Percentiles rank a stretch among this genome's conserved stretches.
Conservation (phyloP, 108 stramenopile species). For the Nannochloropsis granulata region DNA sequence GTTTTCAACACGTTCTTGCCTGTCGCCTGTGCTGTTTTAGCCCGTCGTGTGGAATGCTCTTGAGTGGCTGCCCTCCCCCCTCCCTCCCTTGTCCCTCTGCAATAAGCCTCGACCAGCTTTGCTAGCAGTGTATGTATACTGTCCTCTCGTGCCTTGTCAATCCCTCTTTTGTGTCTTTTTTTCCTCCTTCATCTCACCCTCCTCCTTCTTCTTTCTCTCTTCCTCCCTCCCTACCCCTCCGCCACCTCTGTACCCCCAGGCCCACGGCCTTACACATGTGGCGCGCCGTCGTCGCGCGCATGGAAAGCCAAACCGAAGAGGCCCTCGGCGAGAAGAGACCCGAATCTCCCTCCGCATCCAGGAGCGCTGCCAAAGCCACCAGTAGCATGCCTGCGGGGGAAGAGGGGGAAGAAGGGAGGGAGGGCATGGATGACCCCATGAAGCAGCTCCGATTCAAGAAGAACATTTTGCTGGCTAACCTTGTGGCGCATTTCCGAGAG, state of each 20-base stretch:
- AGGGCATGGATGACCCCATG: not conserved
- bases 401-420: not conserved
- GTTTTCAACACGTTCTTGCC: not conserved
- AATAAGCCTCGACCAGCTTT: too few relatives aligned
- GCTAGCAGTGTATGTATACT: too few relatives aligned
- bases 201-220: not conserved
- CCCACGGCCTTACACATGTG: not conserved
- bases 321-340: not conserved
- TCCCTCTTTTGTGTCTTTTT: not conserved
- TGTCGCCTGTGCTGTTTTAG: too few relatives aligned
- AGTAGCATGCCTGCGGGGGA: not conserved
- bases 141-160: too few relatives aligned
- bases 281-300: not conserved
- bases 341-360: not conserved
- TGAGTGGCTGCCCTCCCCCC: not conserved
- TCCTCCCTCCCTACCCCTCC: not conserved
- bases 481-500: not conserved
- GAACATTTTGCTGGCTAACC: not conserved
- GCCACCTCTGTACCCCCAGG: not conserved
- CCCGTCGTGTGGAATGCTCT: too few relatives aligned
- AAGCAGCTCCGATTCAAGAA: not conserved
- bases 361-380: not conserved
- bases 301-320: not conserved
- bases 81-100: not conserved
- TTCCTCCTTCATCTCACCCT: not conserved